Conservation (phyloP, 148 eudicot genomes). For the Heliosperma pusillum region DNA sequence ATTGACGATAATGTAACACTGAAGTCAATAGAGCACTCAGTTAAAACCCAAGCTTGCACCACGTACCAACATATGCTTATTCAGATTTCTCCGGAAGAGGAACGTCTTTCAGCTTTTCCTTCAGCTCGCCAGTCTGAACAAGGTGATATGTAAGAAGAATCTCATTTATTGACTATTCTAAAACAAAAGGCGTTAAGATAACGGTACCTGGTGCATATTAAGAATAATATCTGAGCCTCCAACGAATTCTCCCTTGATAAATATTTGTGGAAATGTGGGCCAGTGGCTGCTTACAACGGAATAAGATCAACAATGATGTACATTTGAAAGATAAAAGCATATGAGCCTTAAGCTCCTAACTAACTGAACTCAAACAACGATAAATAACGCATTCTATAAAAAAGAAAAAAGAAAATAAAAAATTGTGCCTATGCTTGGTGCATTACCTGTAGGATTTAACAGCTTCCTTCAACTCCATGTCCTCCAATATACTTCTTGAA, state of each 20-base stretch:
- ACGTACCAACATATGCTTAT: too few relatives aligned
- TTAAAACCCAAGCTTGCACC: too few relatives aligned
- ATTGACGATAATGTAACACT: too few relatives aligned
- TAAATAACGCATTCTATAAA: not conserved
- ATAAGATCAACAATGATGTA: constrained; percentile 1
- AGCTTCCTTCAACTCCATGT: constrained; percentile 79
- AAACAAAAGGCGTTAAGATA: not conserved
- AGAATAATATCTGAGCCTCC: constrained; percentile 85
- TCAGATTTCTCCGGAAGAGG: constrained; percentile 20
- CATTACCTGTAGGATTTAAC: constrained; percentile 74
- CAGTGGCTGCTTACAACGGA: constrained; percentile 50
- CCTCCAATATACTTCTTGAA: constrained; percentile 87
- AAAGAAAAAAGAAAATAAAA: not conserved
- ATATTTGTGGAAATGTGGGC: constrained; percentile 81
- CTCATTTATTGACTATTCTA: not conserved
- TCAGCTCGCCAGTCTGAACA: constrained; percentile 49
- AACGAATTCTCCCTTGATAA: constrained; percentile 72
- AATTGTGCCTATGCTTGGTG: not conserved
- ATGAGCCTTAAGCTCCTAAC: not conserved
- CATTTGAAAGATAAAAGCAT: not conserved
- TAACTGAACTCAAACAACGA: not conserved
- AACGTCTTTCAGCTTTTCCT: constrained; percentile 49
- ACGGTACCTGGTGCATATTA: constrained; percentile 61
- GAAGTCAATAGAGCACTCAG: too few relatives aligned
- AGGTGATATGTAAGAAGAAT: not conserved